phyloP scores from a whole-genome alignment of 1,139 yeast species.

The Geotrichum siamense region DNA sequence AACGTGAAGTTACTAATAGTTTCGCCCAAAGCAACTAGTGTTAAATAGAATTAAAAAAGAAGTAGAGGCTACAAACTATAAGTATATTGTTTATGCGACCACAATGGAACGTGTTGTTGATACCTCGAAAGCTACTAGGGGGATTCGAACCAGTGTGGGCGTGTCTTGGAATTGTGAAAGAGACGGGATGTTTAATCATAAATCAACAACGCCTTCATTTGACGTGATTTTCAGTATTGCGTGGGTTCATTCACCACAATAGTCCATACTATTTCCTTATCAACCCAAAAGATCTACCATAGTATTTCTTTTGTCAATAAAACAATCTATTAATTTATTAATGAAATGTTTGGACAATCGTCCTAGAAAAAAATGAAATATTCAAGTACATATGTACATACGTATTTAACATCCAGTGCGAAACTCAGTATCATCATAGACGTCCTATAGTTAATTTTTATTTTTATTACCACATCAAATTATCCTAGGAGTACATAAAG shows the following conservation, averaged over 20 bases:
- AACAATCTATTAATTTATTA: too few relatives aligned
- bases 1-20: neutral
- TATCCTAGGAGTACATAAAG: too few relatives aligned
- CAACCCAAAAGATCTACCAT: too few relatives aligned
- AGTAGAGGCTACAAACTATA: slow-evolving; percentile 26
- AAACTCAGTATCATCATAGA: too few relatives aligned
- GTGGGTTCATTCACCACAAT: slow-evolving; percentile 29
- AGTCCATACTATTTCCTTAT: neutral
- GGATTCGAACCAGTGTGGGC: slow-evolving; percentile 29
- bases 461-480: too few relatives aligned
- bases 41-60: slow-evolving; percentile 25
- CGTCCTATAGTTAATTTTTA: too few relatives aligned
- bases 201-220: slow-evolving; percentile 22
- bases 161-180: slow-evolving; percentile 33
- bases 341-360: too few relatives aligned
- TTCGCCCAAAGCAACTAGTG: slow-evolving; percentile 17
- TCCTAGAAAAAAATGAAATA: too few relatives aligned
- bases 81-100: slow-evolving; percentile 30
- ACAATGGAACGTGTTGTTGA: slow-evolving; percentile 22
- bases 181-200: slow-evolving; percentile 34
- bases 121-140: slow-evolving; percentile 26
- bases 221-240: slow-evolving; percentile 30
- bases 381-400: neutral
- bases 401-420: neutral
- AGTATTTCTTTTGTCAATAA: too few relatives aligned